Evolutionary conservation across 371 early-diverging fungal species (phyloP), one percentile per base, ranked within the genome.

Genomic region (Sanchytrium tribonematis): DNA sequence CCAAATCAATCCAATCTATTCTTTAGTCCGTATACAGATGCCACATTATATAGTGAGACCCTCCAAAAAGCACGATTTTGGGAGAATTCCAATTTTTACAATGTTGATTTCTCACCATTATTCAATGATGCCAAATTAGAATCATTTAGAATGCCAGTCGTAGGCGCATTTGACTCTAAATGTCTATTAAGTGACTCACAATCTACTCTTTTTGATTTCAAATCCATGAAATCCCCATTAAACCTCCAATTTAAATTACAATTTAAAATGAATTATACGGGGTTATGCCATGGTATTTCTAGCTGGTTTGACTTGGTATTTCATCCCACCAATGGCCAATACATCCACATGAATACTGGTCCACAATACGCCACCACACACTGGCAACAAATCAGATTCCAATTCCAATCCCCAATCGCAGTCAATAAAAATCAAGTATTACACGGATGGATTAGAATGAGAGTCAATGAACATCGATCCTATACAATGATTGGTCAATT

Each of bases 321-420:
- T 75, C 78, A 75, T 72, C 72, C 82, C 72, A 68, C 74, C 1
- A 66, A 70, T 22, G 70, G 73, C 2, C 73, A 70, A 30, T 65
- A 71, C 2, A 30, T 83, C 71, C 79, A 80, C 28, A 82, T 96
- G 83, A 86, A 89, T 0, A 94, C 95, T 0, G 82, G 84, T 0
- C 95, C 94, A 1, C 73, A 79, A 27, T 84, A 88, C 1, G 89
- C 90, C 30, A 82, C 85, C 28, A 97, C 97, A 0, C 97, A 97
- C 75, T 97, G 97, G 97, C 93, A 97, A 72, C 95, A 97, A 79
- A 88, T 92, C 0, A 86, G 97, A 0, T 88, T 97, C 77, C 73
- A 95, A 67, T 84, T 95, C 68, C 85, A 86, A 79, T 91, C 91
- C 74, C 97, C 97, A 1, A 75, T 97, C 48, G 97, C 93, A 0